Evolutionary conservation across 2,329 filamentous ascomycete species (phyloP), one percentile per base, ranked within the genome.

Genomic region (Colletotrichum sp.): DNA sequence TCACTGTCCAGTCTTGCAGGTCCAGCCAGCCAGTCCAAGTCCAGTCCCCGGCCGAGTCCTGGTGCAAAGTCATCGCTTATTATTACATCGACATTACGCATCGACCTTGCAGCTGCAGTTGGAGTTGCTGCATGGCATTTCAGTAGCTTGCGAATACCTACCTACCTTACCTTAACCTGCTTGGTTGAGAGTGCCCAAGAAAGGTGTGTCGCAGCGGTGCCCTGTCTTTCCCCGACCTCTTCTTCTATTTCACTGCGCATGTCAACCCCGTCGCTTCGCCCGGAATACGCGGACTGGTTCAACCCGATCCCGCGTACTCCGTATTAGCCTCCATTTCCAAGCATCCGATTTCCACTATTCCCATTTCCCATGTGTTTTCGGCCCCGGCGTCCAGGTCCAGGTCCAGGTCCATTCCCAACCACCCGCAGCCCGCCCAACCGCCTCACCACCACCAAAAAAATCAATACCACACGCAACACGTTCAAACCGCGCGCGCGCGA

Each of bases 251-350:
- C 10, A 16, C 22, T 16, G 26, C 55, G 24, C 10, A 10, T 10
- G 55, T 30, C 55, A 30, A 59, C 55, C 24, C 24, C 22, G 55
- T 59, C 44, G n/a, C 44, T 24, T 52, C 22, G 2, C 24, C 30
- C 70, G 70, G 73, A 68, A 66, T 75, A 60, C 73, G 73, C 73
- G 73, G 70, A 65, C 59, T 64, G 57, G 57, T 36, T 52, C 64
- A 73, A 75, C 59, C 39, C 64, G 59, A 52, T 68, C 63, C 73
- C 70, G 74, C 74, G 70, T 66, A 74, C 44, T 65, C 63, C 52
- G 68, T 63, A 62, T 62, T 68, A 68, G 48, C 30, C 34, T 44
- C 34, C 52, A 62, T 30, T 60, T 48, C 67, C 52, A 62, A 39
- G 34, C 62, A n/a, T 52, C 22, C 34, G 22, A 26, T 44, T 64